Evolutionary conservation across 2,329 filamentous ascomycete species (phyloP).

Genomic region (Pyrenochaeta sp.): DNA sequence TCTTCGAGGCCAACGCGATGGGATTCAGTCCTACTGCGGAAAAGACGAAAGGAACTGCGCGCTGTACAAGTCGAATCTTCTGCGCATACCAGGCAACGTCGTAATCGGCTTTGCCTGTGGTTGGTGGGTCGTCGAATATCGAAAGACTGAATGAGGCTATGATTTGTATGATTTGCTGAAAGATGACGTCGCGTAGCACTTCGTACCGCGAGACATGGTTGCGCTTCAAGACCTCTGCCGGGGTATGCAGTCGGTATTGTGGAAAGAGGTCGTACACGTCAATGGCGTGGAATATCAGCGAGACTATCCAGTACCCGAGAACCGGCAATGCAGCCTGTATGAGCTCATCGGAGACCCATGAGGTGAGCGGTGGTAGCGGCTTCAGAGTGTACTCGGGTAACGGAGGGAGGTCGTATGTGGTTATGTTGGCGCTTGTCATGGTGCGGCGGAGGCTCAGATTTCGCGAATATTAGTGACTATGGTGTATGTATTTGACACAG

Average conservation of each 20-base stretch:
- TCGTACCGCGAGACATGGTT: constrained; percentile 88
- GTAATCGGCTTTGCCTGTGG: constrained; percentile 80
- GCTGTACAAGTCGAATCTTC: constrained; percentile 79
- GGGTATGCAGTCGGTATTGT: constrained; percentile 92
- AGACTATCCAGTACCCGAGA: constrained; percentile 87
- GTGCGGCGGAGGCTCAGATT: constrained; percentile 21
- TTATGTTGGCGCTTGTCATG: constrained; percentile 56
- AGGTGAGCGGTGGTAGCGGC: constrained; percentile 74
- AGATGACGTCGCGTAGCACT: constrained; percentile 86
- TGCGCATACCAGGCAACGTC: constrained; percentile 91
- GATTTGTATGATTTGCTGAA: constrained; percentile 92
- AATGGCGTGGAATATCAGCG: constrained; percentile 85
- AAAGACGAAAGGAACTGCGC: constrained; percentile 76
- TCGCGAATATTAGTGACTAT: constrained; percentile 11
- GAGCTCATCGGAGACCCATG: constrained; percentile 82
- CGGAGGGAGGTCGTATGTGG: constrained; percentile 74
- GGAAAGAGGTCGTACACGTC: constrained; percentile 87
- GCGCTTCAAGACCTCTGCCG: constrained; percentile 85
- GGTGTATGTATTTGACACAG: not conserved
- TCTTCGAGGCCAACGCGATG: constrained; percentile 75
- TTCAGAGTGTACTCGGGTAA: constrained; percentile 82
- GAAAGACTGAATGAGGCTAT: constrained; percentile 72
- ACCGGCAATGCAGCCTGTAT: constrained; percentile 80
- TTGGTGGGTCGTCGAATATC: constrained; percentile 76
- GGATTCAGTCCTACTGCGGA: constrained; percentile 80